A percentile compares a stretch with the other conserved stretches of the same genome.
phyloP scores from a whole-genome alignment of 2,329 filamentous ascomycete species.

The Penicillium sp. region DNA sequence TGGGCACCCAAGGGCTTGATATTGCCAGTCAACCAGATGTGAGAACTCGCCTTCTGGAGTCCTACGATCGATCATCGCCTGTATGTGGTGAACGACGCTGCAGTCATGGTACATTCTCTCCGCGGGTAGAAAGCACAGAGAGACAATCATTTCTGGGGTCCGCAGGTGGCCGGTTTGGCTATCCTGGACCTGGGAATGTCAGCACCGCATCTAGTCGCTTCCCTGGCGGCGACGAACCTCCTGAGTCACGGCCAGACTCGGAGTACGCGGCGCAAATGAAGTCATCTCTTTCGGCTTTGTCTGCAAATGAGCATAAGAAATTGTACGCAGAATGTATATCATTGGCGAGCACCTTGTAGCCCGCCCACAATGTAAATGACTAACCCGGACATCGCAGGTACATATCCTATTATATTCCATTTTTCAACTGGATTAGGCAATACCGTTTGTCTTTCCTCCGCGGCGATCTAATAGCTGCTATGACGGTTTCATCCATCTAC shows the following conservation, averaged over 20 bases:
- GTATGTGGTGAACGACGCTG: slow-evolving; percentile 46
- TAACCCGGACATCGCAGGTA: slow-evolving; percentile 55
- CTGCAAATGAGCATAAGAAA: slow-evolving; percentile 63
- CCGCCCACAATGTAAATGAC: slow-evolving; percentile 1
- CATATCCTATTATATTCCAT: slow-evolving; percentile 85
- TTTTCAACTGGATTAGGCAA: slow-evolving; percentile 82
- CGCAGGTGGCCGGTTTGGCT: slow-evolving; percentile 24
- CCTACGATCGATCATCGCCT: slow-evolving; percentile 34
- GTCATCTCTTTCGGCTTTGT: slow-evolving; percentile 64
- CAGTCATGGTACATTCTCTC: slow-evolving; percentile 72
- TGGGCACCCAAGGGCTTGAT: slow-evolving; percentile 5
- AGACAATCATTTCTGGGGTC: slow-evolving; percentile 41
- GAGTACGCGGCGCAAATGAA: slow-evolving; percentile 65
- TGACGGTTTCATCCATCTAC: slow-evolving; percentile 98
- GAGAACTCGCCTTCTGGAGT: slow-evolving; percentile 37
- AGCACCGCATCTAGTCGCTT: slow-evolving; percentile 19
- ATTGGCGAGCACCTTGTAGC: slow-evolving; percentile 3
- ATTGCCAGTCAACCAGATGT: slow-evolving; percentile 24
- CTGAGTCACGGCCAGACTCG: slow-evolving; percentile 47
- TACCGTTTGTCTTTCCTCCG: slow-evolving; percentile 76
- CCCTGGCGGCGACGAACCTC: slow-evolving; percentile 37
- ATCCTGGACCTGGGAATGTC: slow-evolving; percentile 30
- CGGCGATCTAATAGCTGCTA: slow-evolving; percentile 78
- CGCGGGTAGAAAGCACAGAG: slow-evolving; percentile 54
- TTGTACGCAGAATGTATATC: slow-evolving; percentile 55